Evolutionary conservation across 495 filamentous ascomycete genomes (phyloP), one percentile per base, ranked within the genome.

Genomic region (Sabuloglossum arenarium): DNA sequence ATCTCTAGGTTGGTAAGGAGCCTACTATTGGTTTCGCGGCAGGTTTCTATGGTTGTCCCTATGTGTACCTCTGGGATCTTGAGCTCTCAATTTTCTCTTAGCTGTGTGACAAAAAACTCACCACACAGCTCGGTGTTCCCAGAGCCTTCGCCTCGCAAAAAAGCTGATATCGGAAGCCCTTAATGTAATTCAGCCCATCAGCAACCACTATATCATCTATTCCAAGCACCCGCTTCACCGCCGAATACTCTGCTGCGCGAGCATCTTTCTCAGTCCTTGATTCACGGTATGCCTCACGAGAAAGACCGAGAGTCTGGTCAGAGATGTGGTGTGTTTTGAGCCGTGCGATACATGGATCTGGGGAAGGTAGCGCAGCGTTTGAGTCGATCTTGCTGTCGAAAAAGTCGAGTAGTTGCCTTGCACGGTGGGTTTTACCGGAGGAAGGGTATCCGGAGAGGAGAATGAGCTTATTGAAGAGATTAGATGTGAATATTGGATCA

Each of bases 141-240:
- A 85, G 68, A 25, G 90, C 87, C 66, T 96, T 97, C 3, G 88
- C 80, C 69, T 96, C 91, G 66, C 91, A 96, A 71, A 81, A 89
- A 1, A 98, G 74, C 71, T 98, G 91, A 67, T 98, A 98, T 43
- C 91, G 75, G 74, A 85, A 96, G 24, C 91, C 91, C 68, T 98
- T 98, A 70, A 98, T 98, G 69, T 97, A 97, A 64, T 97, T 96
- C 64, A 89, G 76, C 6, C 84, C 84, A 68, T 95, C 88, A 6
- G 88, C 76, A 47, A 98, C 79, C 57, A 97, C 88, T 58, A 98
- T 81, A 61, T 84, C 86, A 61, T 88, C 81, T 28, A 77, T 76
- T 21, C 77, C 78, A 28, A 98, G 74, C 37, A 76, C 75, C 37
- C 91, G 79, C 72, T 95, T 96, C 29, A 94, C 79, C 43, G 89